A percentile compares a stretch with the other conserved stretches of the same genome.
phyloP scores from a whole-genome alignment of 2,329 filamentous ascomycete species.

The Aspergillus arachidicola region DNA sequence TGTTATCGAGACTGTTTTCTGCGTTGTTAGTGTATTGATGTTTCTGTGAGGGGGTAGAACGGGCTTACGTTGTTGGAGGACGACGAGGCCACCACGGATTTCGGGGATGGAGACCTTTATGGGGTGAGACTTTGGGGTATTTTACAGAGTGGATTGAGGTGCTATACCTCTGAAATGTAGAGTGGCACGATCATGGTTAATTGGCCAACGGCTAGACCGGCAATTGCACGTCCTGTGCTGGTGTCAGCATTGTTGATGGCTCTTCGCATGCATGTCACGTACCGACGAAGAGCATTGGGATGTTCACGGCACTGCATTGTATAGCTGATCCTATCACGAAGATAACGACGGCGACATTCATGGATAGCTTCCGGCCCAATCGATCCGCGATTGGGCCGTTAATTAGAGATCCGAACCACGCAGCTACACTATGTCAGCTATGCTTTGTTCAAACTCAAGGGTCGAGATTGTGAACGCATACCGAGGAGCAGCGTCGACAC shows the following conservation, averaged over 20 bases:
- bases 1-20: constrained; percentile 47
- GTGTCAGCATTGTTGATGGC: neutral
- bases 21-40: constrained; percentile 18
- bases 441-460: no score
- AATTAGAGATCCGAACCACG: constrained; percentile 53
- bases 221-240: constrained; percentile 43
- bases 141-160: neutral
- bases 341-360: constrained; percentile 54
- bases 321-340: constrained; percentile 55
- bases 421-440: constrained; percentile 34
- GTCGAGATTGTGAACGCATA: constrained; percentile 20
- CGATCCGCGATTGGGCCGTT: constrained; percentile 55
- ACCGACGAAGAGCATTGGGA: constrained; percentile 49
- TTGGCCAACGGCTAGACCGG: constrained; percentile 48
- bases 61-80: constrained; percentile 40
- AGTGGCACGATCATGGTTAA: constrained; percentile 54
- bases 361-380: constrained; percentile 55
- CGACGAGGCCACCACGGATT: constrained; percentile 41
- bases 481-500: constrained; percentile 53
- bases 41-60: neutral
- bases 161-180: constrained; percentile 55
- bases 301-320: constrained; percentile 46
- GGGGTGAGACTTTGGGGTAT: neutral
- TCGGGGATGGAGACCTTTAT: constrained; percentile 47
- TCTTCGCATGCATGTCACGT: constrained; percentile 35